These are phyloP conservation scores for Thuja plicata DNA, from an alignment of 83 land plant species.

Conservation along the genomic window DNA sequence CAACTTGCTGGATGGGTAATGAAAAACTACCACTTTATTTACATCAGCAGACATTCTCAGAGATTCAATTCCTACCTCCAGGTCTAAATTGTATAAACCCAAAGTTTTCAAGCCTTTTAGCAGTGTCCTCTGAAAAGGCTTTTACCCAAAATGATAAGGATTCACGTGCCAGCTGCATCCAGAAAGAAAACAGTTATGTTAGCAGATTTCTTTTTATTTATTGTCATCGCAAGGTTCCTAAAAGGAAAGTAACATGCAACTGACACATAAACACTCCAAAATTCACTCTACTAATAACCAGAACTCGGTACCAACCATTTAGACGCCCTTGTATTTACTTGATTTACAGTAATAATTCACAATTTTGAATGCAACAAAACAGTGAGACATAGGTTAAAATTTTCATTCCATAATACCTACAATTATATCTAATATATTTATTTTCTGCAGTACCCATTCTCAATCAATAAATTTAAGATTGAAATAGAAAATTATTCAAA, in stretches of 20 bases:
- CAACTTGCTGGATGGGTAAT: background rate
- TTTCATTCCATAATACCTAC: background rate
- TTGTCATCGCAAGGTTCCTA: background rate
- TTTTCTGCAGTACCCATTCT: background rate
- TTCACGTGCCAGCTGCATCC: conserved; percentile 86
- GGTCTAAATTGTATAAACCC: conserved; percentile 95
- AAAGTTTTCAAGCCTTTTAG: conserved; percentile 93
- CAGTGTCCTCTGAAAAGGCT: conserved; percentile 93
- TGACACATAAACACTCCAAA: background rate
- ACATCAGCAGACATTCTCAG: background rate
- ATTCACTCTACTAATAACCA: background rate
- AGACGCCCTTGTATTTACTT: background rate
- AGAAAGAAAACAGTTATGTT: background rate
- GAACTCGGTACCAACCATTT: background rate
- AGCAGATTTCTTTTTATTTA: background rate
- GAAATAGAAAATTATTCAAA: background rate
- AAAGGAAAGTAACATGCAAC: background rate
- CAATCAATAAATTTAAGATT: background rate
- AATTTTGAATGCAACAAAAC: background rate
- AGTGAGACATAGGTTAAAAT: background rate
- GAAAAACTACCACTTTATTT: background rate
- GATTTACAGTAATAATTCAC: background rate
- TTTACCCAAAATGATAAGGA: conserved; percentile 95
- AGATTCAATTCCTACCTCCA: conserved; percentile 65
- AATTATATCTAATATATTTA: background rate